phyloP scores from a whole-genome alignment of 331 rosid genomes.

The Telfairia occidentalis region DNA sequence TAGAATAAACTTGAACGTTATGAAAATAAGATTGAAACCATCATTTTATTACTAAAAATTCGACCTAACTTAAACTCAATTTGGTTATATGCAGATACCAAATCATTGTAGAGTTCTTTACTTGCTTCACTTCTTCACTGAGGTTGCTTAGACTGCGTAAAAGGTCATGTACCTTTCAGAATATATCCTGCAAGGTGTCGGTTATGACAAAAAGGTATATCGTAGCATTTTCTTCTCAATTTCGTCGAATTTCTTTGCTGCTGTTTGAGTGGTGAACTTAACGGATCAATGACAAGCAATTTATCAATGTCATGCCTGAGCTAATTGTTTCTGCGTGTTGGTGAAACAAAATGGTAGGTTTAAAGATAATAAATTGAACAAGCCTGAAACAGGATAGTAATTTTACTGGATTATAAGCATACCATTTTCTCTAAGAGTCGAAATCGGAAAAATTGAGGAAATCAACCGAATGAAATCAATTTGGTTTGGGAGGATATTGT shows the following conservation, averaged over 20 bases:
- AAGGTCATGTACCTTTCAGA: constrained; percentile 40
- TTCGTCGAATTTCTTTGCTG: neutral
- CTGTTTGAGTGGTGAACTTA: neutral
- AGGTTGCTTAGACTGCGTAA: constrained; percentile 39
- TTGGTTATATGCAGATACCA: constrained; percentile 28
- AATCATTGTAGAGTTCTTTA: constrained; percentile 30
- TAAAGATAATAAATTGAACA: neutral
- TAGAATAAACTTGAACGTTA: neutral
- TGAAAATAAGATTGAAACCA: neutral
- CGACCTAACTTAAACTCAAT: neutral
- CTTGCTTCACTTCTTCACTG: constrained; percentile 37
- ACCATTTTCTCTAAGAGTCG: neutral
- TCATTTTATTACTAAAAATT: neutral
- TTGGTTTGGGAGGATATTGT: neutral
- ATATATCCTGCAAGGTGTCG: constrained; percentile 40
- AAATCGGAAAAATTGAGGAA: neutral
- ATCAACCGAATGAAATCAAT: neutral
- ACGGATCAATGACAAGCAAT: neutral
- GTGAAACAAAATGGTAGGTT: neutral
- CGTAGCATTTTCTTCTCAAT: neutral
- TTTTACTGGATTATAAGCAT: neutral
- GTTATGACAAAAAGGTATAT: constrained; percentile 40
- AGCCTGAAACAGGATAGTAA: neutral
- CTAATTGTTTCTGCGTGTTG: neutral
- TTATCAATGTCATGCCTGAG: neutral